Evolutionary conservation across 768 basidiomycete genomes (phyloP), one percentile per base, ranked within the genome.

Genomic region (Leccinum olivaceopallidum): DNA sequence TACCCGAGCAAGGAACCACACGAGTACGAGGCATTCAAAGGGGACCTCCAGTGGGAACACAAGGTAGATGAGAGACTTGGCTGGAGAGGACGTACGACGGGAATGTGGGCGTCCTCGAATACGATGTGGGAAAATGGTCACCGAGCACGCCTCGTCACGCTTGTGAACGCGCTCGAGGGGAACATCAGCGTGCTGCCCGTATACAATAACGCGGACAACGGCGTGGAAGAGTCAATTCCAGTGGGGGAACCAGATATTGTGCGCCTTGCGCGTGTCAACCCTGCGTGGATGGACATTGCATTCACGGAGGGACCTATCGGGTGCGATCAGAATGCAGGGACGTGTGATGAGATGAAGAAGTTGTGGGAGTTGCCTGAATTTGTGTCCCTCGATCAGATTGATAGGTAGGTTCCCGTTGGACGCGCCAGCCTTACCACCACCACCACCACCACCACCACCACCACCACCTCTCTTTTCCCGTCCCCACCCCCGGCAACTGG

Each of bases 11-110:
- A 34, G 5, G 22, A n/a, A 8, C 6, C 18, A 4, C 39, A 57
- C 6, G 51, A 20, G 0, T 34, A 78, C 6, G 74, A 75, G 3
- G 69, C 70, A 3, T 69, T 58, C 18, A 77, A 85, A 63, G 70
- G 65, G 3, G 85, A 90, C 70, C 81, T 86, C 8, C 79, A 78
- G 0, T 94, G 87, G 83, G 82, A 85, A 16, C 77, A 81, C 34
- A 92, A 88, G 74, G 32, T 74, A 2, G 82, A 88, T 68, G 83
- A 87, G 60, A 75, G 83, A 4, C 63, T 91, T 18, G 76, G 85
- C 44, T 92, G 91, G 91, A 79, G 91, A 44, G 91, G 91, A 4
- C 83, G 83, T 47, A 89, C 84, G 51, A 91, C 90, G 0, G 91
- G 90, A 9, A 87, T 85, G 20, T 75, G 65, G 55, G 79, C 82